Evolutionary conservation across 1,139 yeast genomes (phyloP).

Genomic region (Lipomyces yarrowii): DNA sequence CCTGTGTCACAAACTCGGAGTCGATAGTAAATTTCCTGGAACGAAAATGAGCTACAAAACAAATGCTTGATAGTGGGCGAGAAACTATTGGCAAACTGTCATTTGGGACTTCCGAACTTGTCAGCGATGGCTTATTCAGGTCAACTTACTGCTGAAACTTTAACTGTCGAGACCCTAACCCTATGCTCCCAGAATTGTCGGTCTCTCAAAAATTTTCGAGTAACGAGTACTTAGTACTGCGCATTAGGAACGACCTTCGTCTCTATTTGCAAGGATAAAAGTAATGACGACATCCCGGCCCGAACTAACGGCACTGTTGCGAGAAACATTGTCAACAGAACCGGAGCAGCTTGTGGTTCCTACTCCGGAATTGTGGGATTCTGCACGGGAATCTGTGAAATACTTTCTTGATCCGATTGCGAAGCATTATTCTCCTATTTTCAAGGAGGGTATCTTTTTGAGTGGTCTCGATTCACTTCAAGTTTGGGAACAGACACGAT

Average conservation of each 20-base stretch:
- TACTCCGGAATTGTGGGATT: constrained; percentile 23
- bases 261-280: not conserved
- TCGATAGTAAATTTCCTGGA: too few relatives aligned
- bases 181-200: not conserved
- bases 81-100: not conserved
- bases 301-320: not conserved
- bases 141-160: too few relatives aligned
- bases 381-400: constrained; percentile 52
- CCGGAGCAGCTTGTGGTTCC: constrained; percentile 24
- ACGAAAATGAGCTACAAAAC: too few relatives aligned
- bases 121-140: not conserved
- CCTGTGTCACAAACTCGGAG: too few relatives aligned
- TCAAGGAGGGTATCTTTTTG: constrained; percentile 67
- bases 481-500: constrained; percentile 90
- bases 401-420: constrained; percentile 66
- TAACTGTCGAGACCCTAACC: constrained; percentile 6
- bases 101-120: not conserved
- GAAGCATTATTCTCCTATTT: constrained; percentile 61
- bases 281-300: not conserved
- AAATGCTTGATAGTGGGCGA: not conserved
- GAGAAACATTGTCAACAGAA: constrained; percentile 6
- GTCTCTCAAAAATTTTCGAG: not conserved
- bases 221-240: not conserved
- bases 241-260: not conserved
- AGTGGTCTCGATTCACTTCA: constrained; percentile 91